Conservation (phyloP, 352 stramenopile genomes). For the Phytophthora brassicae region DNA sequence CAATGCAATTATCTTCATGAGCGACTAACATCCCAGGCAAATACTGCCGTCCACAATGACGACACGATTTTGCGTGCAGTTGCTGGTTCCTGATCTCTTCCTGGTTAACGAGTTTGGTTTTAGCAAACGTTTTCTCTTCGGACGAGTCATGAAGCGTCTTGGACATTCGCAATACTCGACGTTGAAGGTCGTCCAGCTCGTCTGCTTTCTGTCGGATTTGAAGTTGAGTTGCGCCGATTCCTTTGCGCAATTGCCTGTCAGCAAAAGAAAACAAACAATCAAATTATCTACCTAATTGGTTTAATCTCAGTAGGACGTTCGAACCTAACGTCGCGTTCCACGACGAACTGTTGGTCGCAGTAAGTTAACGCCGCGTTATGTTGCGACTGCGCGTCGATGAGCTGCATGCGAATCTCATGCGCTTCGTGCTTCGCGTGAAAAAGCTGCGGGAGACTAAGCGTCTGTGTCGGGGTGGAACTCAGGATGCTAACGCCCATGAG, state of each 20-base stretch:
- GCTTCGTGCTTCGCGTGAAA: slow-evolving; percentile 42
- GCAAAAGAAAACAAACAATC: neutral
- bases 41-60: slow-evolving; percentile 36
- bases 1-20: slow-evolving; percentile 36
- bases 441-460: slow-evolving; percentile 41
- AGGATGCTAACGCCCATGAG: slow-evolving; percentile 4
- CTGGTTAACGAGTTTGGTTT: slow-evolving; percentile 36
- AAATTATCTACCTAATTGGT: too few species aligned
- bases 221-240: slow-evolving; percentile 38
- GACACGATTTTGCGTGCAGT: slow-evolving; percentile 29
- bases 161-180: slow-evolving; percentile 45
- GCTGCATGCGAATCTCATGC: slow-evolving; percentile 49
- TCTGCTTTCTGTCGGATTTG: slow-evolving; percentile 50
- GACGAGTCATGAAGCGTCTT: slow-evolving; percentile 42
- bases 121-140: slow-evolving; percentile 45
- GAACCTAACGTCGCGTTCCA: slow-evolving; percentile 56
- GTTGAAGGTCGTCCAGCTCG: slow-evolving; percentile 49
- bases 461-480: neutral
- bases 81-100: slow-evolving; percentile 45
- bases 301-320: too few species aligned
- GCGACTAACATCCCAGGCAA: slow-evolving; percentile 28
- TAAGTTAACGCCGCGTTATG: slow-evolving; percentile 43
- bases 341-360: slow-evolving; percentile 59
- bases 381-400: slow-evolving; percentile 53
- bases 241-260: slow-evolving; percentile 41